These are phyloP conservation scores for Candida fluviatilis DNA, from an alignment of 805 yeast species.

Conservation along the genomic window DNA sequence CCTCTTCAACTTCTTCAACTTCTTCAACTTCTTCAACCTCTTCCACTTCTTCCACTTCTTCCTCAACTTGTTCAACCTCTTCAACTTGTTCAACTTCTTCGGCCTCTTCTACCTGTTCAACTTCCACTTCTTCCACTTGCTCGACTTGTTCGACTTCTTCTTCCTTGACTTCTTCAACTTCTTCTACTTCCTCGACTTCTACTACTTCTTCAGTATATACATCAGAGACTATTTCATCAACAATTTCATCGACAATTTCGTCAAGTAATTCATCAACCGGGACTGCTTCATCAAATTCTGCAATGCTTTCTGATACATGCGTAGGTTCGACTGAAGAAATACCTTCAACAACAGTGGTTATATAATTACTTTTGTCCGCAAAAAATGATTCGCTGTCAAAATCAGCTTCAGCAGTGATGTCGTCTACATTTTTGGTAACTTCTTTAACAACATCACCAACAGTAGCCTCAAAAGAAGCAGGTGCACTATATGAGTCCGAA, in stretches of 20 bases:
- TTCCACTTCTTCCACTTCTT: slow-evolving; percentile 8
- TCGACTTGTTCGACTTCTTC: slow-evolving; percentile 8
- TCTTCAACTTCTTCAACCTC: slow-evolving; percentile 6
- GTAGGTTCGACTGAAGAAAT: background rate
- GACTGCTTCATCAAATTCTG: too few relatives aligned
- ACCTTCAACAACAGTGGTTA: slow-evolving; percentile 3
- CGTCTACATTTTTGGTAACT: slow-evolving; percentile 16
- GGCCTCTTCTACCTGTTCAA: slow-evolving; percentile 5
- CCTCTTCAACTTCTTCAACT: slow-evolving; percentile 9
- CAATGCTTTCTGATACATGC: too few relatives aligned
- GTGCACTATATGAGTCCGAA: background rate
- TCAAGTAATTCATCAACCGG: too few relatives aligned
- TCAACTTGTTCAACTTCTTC: slow-evolving; percentile 1
- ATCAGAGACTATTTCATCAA: slow-evolving; percentile 5
- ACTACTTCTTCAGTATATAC: slow-evolving; percentile 10
- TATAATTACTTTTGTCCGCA: slow-evolving; percentile 7
- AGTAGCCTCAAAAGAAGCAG: slow-evolving; percentile 3
- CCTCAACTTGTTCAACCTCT: slow-evolving; percentile 12
- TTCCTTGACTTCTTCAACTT: slow-evolving; percentile 5
- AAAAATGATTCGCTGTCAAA: slow-evolving; percentile 14
- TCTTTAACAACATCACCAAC: slow-evolving; percentile 9
- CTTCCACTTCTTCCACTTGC: slow-evolving; percentile 6
- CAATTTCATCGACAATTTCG: too few relatives aligned
- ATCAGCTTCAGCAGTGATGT: slow-evolving; percentile 10
- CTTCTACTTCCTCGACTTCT: slow-evolving; percentile 5